Conservation (phyloP, 441 rosid species). For the Eruca vesicaria region DNA sequence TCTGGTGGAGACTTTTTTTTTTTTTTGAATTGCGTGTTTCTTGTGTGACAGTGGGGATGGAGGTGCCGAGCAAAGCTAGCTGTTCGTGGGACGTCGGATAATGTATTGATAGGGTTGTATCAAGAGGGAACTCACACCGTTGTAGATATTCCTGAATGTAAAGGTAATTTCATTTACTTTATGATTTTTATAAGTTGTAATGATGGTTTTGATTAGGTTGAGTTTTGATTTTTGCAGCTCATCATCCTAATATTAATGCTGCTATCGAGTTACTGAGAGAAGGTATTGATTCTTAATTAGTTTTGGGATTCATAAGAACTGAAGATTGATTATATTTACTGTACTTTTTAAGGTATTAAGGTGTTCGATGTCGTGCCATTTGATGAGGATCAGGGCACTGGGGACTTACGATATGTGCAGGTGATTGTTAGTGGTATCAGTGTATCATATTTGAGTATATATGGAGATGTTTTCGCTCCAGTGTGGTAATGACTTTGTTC, state of each 20-base stretch:
- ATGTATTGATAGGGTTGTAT: conserved; percentile 81
- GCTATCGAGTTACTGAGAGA: conserved; percentile 76
- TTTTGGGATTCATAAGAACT: not conserved
- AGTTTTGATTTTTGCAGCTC: conserved; percentile 53
- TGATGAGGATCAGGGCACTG: conserved; percentile 81
- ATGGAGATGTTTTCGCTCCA: not conserved
- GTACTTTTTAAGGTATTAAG: conserved; percentile 51
- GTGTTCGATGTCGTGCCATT: conserved; percentile 66
- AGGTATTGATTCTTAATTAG: conserved; percentile 37
- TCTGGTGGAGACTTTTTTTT: not conserved
- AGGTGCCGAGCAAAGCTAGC: conserved; percentile 91
- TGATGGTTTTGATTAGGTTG: conserved; percentile 4
- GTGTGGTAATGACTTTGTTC: conserved; percentile 6
- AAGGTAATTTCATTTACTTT: conserved; percentile 44
- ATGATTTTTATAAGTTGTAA: not conserved
- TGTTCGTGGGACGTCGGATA: conserved; percentile 64
- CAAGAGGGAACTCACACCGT: conserved; percentile 86
- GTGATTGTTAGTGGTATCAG: conserved; percentile 38
- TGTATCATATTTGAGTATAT: not conserved
- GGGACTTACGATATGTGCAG: conserved; percentile 91
- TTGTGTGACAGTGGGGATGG: conserved; percentile 76
- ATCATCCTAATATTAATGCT: conserved; percentile 87
- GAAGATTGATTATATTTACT: not conserved
- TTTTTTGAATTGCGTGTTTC: conserved; percentile 25
- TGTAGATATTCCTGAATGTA: conserved; percentile 81